These are phyloP conservation scores for Chaetomium sp. DNA, from an alignment of 2,329 filamentous ascomycete genomes.

Conservation along the genomic window DNA sequence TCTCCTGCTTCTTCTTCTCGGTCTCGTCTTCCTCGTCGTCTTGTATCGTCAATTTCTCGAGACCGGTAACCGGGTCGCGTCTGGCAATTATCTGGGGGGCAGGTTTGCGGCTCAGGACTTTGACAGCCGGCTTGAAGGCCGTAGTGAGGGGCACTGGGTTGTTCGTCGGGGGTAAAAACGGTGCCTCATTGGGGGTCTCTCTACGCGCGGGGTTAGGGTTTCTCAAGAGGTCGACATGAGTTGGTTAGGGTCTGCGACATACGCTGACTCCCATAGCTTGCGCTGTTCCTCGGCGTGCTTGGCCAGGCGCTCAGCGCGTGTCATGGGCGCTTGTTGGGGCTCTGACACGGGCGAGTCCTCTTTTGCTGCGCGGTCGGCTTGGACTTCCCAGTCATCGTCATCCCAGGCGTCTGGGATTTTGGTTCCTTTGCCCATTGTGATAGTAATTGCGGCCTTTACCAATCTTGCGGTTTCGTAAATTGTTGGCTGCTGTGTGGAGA, in stretches of 20 bases:
- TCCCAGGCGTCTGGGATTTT: conserved; percentile 80
- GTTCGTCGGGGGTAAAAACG: conserved; percentile 64
- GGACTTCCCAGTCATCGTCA: conserved; percentile 76
- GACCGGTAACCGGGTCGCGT: conserved; percentile 55
- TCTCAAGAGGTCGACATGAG: background rate
- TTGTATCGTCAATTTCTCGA: conserved; percentile 49
- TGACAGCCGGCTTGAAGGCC: conserved; percentile 79
- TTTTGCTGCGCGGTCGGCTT: conserved; percentile 63
- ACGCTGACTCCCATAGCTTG: conserved; percentile 89
- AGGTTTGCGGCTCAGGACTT: conserved; percentile 82
- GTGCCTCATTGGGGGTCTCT: conserved; percentile 72
- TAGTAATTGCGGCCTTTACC: background rate
- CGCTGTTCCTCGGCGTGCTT: conserved; percentile 82
- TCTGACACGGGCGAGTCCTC: conserved; percentile 40
- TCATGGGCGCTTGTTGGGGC: conserved; percentile 51
- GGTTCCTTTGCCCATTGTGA: conserved; percentile 52
- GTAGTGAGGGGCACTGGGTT: conserved; percentile 60
- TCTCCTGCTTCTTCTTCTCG: conserved; percentile 63
- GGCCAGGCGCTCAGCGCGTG: conserved; percentile 75
- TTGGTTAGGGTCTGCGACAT: conserved; percentile 41
- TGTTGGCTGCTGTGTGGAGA: background rate
- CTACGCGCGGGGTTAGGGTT: conserved; percentile 45
- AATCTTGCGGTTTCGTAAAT: background rate
- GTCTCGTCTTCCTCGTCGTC: conserved; percentile 68
- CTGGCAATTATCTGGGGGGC: conserved; percentile 60